phyloP scores from a whole-genome alignment of 108 stramenopile species.

The Pelagomonas calceolata region DNA sequence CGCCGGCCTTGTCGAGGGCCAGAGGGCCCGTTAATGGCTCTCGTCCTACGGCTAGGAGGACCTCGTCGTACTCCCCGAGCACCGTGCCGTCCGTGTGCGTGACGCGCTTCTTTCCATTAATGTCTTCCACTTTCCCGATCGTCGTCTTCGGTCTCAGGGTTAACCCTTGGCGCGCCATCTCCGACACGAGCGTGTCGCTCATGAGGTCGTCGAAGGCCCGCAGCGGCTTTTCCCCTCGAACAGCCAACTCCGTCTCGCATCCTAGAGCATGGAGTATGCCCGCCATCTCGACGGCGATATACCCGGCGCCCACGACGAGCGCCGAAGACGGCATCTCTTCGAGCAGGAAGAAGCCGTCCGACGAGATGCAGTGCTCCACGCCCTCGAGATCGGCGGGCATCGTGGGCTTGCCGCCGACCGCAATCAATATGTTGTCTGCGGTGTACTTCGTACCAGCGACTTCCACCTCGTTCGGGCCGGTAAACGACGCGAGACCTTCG shows the following conservation, averaged over 20 bases:
- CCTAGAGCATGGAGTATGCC: constrained; percentile 72
- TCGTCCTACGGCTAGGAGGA: constrained; percentile 73
- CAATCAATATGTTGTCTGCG: constrained; percentile 67
- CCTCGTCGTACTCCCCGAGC: constrained; percentile 57
- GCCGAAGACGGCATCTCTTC: constrained; percentile 59
- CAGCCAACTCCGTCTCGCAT: constrained; percentile 59
- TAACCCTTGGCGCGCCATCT: constrained; percentile 58
- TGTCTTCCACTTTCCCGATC: constrained; percentile 23
- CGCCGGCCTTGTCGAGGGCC: constrained; percentile 47
- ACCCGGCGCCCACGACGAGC: constrained; percentile 78
- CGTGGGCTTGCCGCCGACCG: constrained; percentile 65
- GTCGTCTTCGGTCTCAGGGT: constrained; percentile 43
- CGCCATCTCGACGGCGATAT: constrained; percentile 85
- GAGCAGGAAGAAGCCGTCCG: constrained; percentile 80
- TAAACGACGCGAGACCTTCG: constrained; percentile 23
- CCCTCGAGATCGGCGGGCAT: constrained; percentile 50
- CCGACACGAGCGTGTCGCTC: constrained; percentile 42
- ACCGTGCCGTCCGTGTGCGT: constrained; percentile 38
- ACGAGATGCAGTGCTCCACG: constrained; percentile 50
- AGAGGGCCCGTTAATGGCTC: constrained; percentile 49
- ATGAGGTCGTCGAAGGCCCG: constrained; percentile 63
- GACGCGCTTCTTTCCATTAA: constrained; percentile 43
- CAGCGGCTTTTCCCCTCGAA: constrained; percentile 46
- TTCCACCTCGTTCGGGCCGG: constrained; percentile 18
- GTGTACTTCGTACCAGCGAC: constrained; percentile 30